Conservation (phyloP, 1,139 yeast genomes). For the Lodderomyces beijingensis region DNA sequence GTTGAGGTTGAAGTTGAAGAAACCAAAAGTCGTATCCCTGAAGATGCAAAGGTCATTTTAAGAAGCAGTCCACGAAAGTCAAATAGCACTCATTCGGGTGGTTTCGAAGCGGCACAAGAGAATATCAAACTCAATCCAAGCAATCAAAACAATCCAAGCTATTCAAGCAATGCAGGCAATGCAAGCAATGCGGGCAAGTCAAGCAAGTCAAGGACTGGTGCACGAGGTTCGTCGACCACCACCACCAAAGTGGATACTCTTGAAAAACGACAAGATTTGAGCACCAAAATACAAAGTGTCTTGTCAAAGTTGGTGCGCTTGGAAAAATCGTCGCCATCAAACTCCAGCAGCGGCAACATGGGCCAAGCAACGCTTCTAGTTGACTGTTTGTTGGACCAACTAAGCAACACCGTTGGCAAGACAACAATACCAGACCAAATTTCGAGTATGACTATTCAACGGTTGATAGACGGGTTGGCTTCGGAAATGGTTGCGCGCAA, state of each 20-base stretch:
- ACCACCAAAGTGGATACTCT: background rate
- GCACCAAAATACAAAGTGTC: background rate
- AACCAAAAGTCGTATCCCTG: background rate
- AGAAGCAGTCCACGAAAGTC: no score
- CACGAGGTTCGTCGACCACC: background rate
- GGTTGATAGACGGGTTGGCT: conserved; percentile 30
- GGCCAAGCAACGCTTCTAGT: background rate
- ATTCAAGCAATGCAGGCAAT: background rate
- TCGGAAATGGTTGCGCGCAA: conserved; percentile 33
- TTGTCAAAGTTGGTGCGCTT: background rate
- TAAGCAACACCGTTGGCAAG: background rate
- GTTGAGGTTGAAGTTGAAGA: background rate
- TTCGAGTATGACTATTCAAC: conserved; percentile 29
- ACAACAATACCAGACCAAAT: conserved; percentile 15
- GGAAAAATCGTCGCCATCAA: background rate
- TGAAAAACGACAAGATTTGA: background rate
- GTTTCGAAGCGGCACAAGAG: background rate
- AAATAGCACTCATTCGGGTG: no score
- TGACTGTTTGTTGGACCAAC: background rate
- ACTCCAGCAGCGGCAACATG: background rate
- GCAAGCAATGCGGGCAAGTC: background rate
- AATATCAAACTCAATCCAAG: background rate
- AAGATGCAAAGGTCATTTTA: background rate
- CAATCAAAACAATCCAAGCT: background rate
- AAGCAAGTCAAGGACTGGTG: no score